A percentile compares a stretch with the other conserved stretches of the same genome.
Evolutionary conservation across 1,284 basidiomycete species (phyloP).

Genomic region (Leccinum griseonigrum): DNA sequence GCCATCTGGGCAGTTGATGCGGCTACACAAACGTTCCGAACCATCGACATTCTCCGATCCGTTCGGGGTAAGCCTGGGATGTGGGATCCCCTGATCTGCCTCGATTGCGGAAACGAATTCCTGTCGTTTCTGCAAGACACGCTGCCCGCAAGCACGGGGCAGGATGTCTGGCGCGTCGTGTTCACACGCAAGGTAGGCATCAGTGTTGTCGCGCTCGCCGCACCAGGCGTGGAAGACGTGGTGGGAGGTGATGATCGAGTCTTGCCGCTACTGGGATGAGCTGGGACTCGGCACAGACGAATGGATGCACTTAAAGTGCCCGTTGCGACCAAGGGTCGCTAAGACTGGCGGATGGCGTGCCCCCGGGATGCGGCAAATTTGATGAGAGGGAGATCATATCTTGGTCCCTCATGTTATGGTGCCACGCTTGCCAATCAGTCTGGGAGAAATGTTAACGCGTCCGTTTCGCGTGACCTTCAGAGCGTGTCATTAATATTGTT

Average conservation of each 20-base stretch:
- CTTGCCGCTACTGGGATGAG: conserved; percentile 69
- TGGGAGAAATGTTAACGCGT: conserved; percentile 16
- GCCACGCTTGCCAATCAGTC: conserved; percentile 8
- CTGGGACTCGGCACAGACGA: conserved; percentile 1
- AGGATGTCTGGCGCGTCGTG: conserved; percentile 62
- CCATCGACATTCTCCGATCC: conserved; percentile 66
- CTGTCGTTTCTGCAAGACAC: conserved; percentile 53
- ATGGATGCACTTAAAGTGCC: conserved; percentile 8
- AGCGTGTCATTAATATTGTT: conserved; percentile 14
- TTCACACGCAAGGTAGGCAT: conserved; percentile 59
- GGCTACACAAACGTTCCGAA: conserved; percentile 67
- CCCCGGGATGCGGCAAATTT: conserved; percentile 24
- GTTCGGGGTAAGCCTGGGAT: conserved; percentile 71
- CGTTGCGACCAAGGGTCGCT: conserved; percentile 6
- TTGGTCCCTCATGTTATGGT: conserved; percentile 18
- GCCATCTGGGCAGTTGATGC: conserved; percentile 64
- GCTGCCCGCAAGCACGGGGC: conserved; percentile 24
- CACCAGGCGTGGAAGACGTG: conserved; percentile 54
- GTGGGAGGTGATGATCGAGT: conserved; percentile 64
- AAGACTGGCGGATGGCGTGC: conserved; percentile 6
- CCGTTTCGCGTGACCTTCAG: conserved; percentile 18
- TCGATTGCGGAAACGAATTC: conserved; percentile 72
- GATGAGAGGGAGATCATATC: conserved; percentile 18
- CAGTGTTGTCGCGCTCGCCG: conserved; percentile 42
- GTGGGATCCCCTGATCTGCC: conserved; percentile 77